Evolutionary conservation across 129 eudicot species (phyloP), one percentile per base, ranked within the genome.

Genomic region (Solidago caesia): DNA sequence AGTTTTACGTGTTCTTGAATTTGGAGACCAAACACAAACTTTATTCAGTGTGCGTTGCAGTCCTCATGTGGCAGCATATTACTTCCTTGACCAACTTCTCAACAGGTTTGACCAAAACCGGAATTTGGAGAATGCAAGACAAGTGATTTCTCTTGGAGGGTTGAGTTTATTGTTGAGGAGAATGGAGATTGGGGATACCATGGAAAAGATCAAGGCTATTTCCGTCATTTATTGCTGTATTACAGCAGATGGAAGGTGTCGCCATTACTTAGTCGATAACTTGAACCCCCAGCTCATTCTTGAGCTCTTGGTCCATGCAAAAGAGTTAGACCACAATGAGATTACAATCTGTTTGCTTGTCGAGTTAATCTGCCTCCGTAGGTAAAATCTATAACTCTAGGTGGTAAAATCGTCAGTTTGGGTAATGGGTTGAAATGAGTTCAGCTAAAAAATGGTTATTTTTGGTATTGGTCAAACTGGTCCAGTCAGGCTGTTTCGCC

Each of bases 41-140:
- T 64, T 90, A 51, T 90, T 90, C 77, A 72, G 80, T 33, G 89
- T 90, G 43, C 82, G 70, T 51, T 82, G 87, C 78, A 68, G 85
- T 72, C 91, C 96, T 60, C 89, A 85, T 52, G 84, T 66, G 75
- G 94, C 94, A 11, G 96, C 94, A 2, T 85, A 87, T 78, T 90
- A 90, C 85, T 88, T 90, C 10, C 79, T 90, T 43, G 86, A 82
- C 48, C 87, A 82, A 71, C 87, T 90, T 66, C 75, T 90, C 44
- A 84, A 57, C 1, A 87, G 94, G 60, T 85, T 82, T 71, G 89
- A 90, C 71, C 94, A 87, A 71, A 93, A 85, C 60, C 78, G 77
- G 48, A 85, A 82, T 63, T 68, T 77, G 59, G 91, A 85, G 77
- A 90, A 85, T 67, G 89, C 83, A 41, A 77, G 83, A 57, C 91